These are phyloP conservation scores for Antitrichia curtipendula DNA, from an alignment of 225 moss, liverwort and hornwort species.

Conservation along the genomic window DNA sequence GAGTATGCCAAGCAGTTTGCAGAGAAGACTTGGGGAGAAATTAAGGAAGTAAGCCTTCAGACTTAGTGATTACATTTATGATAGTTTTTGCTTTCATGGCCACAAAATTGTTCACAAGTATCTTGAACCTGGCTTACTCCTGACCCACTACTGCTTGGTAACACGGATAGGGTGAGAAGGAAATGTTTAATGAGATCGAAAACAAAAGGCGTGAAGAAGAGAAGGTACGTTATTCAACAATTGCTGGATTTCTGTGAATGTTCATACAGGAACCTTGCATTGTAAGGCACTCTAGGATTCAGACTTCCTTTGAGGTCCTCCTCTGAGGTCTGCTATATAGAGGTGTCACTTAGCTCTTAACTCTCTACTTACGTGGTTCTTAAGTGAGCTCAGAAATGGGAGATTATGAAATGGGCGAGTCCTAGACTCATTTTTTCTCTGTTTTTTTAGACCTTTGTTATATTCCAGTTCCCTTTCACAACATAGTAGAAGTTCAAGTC, in stretches of 20 bases:
- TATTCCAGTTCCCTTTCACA: neutral
- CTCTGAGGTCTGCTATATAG: neutral
- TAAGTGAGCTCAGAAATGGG: neutral
- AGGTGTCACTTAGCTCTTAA: neutral
- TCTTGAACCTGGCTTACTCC: neutral
- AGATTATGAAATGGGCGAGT: neutral
- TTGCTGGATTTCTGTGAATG: neutral
- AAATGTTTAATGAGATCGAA: constrained; percentile 62
- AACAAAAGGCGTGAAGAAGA: constrained; percentile 43
- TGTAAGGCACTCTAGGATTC: neutral
- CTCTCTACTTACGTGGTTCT: neutral
- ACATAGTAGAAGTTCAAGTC: neutral
- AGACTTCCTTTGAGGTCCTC: neutral
- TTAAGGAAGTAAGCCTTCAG: constrained; percentile 16
- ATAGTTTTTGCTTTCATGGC: neutral
- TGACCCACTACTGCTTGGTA: neutral
- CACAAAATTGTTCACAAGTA: neutral
- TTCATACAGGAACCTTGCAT: neutral
- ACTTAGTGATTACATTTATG: neutral
- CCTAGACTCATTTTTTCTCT: neutral
- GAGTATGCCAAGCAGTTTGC: constrained; percentile 76
- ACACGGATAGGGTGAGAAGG: constrained; percentile 51
- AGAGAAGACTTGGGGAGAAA: constrained; percentile 65
- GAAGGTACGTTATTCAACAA: constrained; percentile 27
- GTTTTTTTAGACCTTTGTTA: neutral